These are phyloP conservation scores for Amaranthus palmeri DNA, from an alignment of 148 eudicot species.

Conservation along the genomic window DNA sequence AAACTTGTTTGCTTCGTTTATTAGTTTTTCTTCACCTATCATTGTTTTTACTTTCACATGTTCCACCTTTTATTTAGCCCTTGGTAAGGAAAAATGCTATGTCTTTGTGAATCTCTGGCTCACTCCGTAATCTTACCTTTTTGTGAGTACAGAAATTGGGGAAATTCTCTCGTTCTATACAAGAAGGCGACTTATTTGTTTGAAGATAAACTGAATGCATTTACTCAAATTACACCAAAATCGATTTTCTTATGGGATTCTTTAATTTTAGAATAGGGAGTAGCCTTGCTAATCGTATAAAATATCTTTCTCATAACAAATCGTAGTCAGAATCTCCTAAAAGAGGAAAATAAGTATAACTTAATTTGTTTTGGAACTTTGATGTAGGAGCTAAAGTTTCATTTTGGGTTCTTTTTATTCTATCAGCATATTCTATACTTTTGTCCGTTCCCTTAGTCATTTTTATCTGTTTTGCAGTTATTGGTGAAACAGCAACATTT, in stretches of 20 bases:
- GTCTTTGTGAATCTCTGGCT: background rate
- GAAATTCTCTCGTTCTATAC: no score
- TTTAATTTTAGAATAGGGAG: background rate
- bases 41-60: background rate
- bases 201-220: background rate
- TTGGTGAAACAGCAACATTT: conserved; percentile 85
- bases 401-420: conserved; percentile 4
- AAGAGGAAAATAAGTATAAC: background rate
- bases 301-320: background rate
- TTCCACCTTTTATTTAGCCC: background rate
- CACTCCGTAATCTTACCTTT: background rate
- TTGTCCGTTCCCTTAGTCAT: background rate
- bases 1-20: background rate
- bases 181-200: background rate
- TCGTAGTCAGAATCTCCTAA: background rate
- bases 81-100: background rate
- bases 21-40: background rate
- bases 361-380: background rate
- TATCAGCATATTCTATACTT: background rate
- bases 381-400: background rate
- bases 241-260: background rate
- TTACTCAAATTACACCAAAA: background rate
- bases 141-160: background rate
- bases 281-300: background rate
- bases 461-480: conserved; percentile 46